Conservation (phyloP, 257 asterid genomes). For the Linaria vulgaris region DNA sequence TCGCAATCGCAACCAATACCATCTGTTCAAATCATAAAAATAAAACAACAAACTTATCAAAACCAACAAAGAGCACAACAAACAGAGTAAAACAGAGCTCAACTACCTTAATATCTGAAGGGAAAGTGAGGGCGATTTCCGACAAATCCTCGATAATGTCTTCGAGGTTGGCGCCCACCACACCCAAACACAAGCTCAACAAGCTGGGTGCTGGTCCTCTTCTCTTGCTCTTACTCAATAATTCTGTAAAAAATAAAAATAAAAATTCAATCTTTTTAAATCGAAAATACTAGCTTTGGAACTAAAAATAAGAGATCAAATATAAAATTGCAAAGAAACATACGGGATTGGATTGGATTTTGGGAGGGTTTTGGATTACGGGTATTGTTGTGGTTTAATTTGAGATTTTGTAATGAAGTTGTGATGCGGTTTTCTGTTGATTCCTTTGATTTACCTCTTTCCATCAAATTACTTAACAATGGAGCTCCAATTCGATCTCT, state of each 20-base stretch:
- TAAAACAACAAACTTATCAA: neutral
- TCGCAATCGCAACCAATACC: constrained; percentile 81
- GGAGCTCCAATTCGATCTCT: too few relatives aligned
- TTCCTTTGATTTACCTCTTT: constrained; percentile 41
- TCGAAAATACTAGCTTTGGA: neutral
- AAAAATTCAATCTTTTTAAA: neutral
- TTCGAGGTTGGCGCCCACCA: constrained; percentile 77
- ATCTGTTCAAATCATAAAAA: constrained; percentile 39
- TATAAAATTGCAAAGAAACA: too few relatives aligned
- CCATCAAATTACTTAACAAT: constrained; percentile 42
- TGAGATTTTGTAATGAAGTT: constrained; percentile 38
- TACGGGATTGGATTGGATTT: constrained; percentile 43
- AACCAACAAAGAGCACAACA: neutral
- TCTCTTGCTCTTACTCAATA: constrained; percentile 34
- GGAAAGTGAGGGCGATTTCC: constrained; percentile 57
- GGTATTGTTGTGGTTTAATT: constrained; percentile 29
- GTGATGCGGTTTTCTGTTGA: constrained; percentile 20
- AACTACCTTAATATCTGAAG: constrained; percentile 68
- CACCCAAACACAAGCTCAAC: constrained; percentile 81
- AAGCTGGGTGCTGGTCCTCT: constrained; percentile 71
- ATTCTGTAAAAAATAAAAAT: constrained; percentile 38
- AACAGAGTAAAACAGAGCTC: neutral
- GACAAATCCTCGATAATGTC: constrained; percentile 76
- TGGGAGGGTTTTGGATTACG: constrained; percentile 24
- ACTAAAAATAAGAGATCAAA: too few relatives aligned